Evolutionary conservation across 108 stramenopile species (phyloP), one percentile per base, ranked within the genome.

Genomic region (Cylindrotheca closterium): DNA sequence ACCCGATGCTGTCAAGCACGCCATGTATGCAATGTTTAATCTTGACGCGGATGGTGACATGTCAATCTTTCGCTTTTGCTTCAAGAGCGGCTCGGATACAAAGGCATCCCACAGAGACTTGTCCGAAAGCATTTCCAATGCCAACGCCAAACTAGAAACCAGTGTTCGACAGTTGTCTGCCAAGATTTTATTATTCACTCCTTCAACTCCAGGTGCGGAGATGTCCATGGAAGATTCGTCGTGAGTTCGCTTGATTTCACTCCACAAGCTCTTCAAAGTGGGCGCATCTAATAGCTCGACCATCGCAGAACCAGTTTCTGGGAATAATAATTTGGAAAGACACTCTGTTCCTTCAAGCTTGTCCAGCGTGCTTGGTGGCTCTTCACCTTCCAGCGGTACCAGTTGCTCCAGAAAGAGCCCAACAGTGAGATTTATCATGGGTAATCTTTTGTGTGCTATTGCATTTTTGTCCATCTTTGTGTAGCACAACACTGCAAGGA

Each of bases 391-490:
- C 22, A 62, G 55, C 0, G 88, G 89, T 29, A 88, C 60, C 12
- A 93, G 64, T 7, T 78, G 74, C 56, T 93, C 92, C 49, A 90
- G 27, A 62, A 93, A 84, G 32, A 93, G 51, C 47, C 81, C 77
- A 17, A 76, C 59, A 42, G 80, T 75, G 22, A 86, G 75, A 0
- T 45, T 53, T 7, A 77, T 54, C 87, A 93, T 90, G 28, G 71
- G 77, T 51, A 78, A 82, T 33, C 63, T 67, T 51, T 60, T 67
- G 53, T 65, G 58, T 10, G 30, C 18, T 0, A 28, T 22, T 46
- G 32, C 42, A 45, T 22, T 29, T n/a, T 57, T 47, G 61, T 84
- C 80, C 22, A 63, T 64, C 28, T 74, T 69, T 37, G 74, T 62
- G 52, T 78, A 86, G 8, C 74, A 73, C 63, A 94, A 61, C 21